Evolutionary conservation across 148 eudicot species (phyloP), one percentile per base, ranked within the genome.

Genomic region (Rhododendron vialii): DNA sequence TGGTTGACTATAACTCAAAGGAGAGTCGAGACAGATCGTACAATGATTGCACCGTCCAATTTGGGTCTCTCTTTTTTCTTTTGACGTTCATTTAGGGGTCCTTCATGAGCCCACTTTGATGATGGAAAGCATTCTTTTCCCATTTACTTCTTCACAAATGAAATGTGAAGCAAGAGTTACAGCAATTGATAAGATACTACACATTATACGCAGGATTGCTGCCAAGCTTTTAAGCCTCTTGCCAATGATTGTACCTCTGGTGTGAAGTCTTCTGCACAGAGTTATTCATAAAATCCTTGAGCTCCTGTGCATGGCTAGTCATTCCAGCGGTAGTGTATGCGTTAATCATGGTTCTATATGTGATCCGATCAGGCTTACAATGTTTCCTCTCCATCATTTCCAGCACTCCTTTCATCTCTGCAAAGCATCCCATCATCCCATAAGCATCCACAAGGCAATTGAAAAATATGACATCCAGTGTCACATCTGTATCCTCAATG

Each of bases 391-490:
- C 88, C 98, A 96, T 96, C 93, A 92, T 92, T 88, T 92, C 93
- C 17, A 92, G 73, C 85, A 92, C 95, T 80, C 88, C 92, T 85
- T 92, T 93, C 99, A 96, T 95, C 90, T 96, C 99, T 17, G 94
- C 93, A 80, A 93, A 92, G 80, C 91, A 87, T 59, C 95, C 96
- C 96, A 94, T 88, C 91, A 90, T 91, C 82, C 98, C 99, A 89
- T 93, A 96, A 12, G 99, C 98, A 86, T 95, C 98, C 43, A 93
- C 92, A 51, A 96, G 88, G 84, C 98, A 93, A 82, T 96, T 96
- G 81, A 93, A 96, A 86, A 96, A 96, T 83, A 95, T 94, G 2
- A 84, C 90, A 91, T 96, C 98, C n/a, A 95, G 89, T 59, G 89
- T 89, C 78, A 93, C 93, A 81, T 96, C 96, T 0, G 98, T 87